Evolutionary conservation across 176 grass and related monocot species (phyloP).

Genomic region (Rhipidocladum racemiflorum): DNA sequence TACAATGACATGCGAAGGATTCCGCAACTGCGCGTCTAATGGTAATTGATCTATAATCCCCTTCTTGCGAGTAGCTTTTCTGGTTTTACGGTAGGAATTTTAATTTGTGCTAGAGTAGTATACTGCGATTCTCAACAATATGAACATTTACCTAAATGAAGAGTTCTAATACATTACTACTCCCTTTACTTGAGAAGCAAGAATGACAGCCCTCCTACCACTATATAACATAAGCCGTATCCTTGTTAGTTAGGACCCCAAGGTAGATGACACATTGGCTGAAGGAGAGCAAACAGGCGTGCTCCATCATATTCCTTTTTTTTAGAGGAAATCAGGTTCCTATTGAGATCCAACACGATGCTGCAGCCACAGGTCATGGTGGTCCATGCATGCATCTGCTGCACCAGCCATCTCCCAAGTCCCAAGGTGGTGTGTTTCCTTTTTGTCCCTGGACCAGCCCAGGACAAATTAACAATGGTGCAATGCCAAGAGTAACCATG

Average conservation of each 20-base stretch:
- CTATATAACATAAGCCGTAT: not conserved
- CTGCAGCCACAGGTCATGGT: not conserved
- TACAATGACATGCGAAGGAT: no score
- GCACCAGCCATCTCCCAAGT: not conserved
- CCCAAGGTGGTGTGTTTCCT: constrained; percentile 16
- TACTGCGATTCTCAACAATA: no score
- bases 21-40: no score
- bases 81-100: no score
- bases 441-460: not conserved
- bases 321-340: not conserved
- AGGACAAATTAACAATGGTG: not conserved
- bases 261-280: not conserved
- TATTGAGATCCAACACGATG: constrained; percentile 9
- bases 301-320: no score
- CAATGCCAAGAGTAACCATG: not conserved
- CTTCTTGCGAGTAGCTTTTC: no score
- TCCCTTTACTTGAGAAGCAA: no score
- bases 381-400: not conserved
- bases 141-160: no score
- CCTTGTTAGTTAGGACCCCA: not conserved
- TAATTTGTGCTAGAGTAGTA: no score
- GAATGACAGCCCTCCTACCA: no score
- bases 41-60: no score
- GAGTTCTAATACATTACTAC: no score
- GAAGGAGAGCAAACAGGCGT: not conserved